phyloP scores from a whole-genome alignment of 1,139 yeast genomes.

The Taphrina flavorubra region DNA sequence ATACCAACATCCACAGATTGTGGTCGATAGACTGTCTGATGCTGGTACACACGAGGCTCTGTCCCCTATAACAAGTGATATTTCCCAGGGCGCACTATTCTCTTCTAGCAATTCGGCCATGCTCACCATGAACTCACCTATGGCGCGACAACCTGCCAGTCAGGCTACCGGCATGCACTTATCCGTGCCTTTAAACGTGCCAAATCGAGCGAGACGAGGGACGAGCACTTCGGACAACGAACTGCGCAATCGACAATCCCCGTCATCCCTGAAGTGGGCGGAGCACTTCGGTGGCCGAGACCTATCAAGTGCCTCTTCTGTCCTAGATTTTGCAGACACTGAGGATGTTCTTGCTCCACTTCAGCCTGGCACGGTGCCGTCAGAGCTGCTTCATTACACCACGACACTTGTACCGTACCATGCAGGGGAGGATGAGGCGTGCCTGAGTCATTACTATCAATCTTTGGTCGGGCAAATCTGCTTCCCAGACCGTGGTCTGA shows the following conservation, averaged over 20 bases:
- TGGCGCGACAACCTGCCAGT: neutral
- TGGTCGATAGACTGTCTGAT: neutral
- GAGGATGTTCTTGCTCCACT: conserved; percentile 14
- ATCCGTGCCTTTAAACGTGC: neutral
- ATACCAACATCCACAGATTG: neutral
- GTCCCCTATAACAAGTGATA: neutral
- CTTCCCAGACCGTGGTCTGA: conserved; percentile 34
- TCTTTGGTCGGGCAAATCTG: conserved; percentile 12
- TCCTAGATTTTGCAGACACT: neutral
- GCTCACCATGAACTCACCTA: neutral
- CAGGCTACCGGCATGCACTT: neutral
- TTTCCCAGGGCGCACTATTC: neutral
- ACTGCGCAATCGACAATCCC: conserved; percentile 4
- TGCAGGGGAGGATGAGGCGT: conserved; percentile 15
- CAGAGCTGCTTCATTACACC: conserved; percentile 17
- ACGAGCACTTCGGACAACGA: conserved; percentile 5
- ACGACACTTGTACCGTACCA: conserved; percentile 24
- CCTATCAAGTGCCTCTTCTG: conserved; percentile 14
- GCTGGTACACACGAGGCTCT: neutral
- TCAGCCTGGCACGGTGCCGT: conserved; percentile 1
- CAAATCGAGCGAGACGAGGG: neutral
- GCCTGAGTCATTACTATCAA: conserved; percentile 26
- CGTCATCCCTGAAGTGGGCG: conserved; percentile 34
- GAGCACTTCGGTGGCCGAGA: conserved; percentile 33
- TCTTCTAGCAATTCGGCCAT: neutral